Percentiles rank a stretch among this genome's conserved stretches.
phyloP scores from a whole-genome alignment of 495 filamentous ascomycete genomes.

The Parathielavia hyrcaniae region DNA sequence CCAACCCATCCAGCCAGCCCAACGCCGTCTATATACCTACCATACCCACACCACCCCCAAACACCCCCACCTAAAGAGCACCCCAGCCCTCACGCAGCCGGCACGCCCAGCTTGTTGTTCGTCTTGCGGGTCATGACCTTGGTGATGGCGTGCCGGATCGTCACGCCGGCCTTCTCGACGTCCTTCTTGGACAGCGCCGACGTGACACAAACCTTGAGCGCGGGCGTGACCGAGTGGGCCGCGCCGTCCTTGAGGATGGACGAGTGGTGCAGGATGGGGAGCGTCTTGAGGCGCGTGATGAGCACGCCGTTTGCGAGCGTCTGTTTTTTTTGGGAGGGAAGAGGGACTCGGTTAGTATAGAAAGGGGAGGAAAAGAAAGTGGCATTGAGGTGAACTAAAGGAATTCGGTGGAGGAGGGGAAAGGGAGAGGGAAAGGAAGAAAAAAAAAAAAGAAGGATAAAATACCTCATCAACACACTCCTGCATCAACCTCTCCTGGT shows the following conservation, averaged over 20 bases:
- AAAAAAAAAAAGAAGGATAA: constrained; percentile 2
- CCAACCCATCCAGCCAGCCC: neutral
- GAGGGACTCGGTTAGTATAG: neutral
- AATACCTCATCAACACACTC: constrained; percentile 90
- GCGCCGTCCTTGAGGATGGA: constrained; percentile 52
- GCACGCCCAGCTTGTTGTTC: constrained; percentile 35
- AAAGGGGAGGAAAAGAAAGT: too few relatives aligned
- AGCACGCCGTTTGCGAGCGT: constrained; percentile 77
- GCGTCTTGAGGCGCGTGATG: constrained; percentile 75
- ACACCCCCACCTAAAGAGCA: neutral
- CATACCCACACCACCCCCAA: neutral
- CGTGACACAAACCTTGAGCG: constrained; percentile 85
- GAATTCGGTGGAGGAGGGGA: too few relatives aligned
- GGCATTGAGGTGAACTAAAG: too few relatives aligned
- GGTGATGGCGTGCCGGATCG: constrained; percentile 86
- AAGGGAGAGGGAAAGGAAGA: neutral
- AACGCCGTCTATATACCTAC: constrained; percentile 1
- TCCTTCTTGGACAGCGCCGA: constrained; percentile 86
- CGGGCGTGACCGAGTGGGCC: constrained; percentile 59
- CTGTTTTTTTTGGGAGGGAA: too few relatives aligned
- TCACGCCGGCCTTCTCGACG: constrained; percentile 82
- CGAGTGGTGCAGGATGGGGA: constrained; percentile 52
- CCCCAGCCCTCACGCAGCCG: constrained; percentile 19
- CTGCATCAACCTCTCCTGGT: constrained; percentile 80
- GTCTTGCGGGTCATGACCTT: constrained; percentile 63